phyloP scores from a whole-genome alignment of 2,329 filamentous ascomycete genomes.

The Aureobasidium vineae region DNA sequence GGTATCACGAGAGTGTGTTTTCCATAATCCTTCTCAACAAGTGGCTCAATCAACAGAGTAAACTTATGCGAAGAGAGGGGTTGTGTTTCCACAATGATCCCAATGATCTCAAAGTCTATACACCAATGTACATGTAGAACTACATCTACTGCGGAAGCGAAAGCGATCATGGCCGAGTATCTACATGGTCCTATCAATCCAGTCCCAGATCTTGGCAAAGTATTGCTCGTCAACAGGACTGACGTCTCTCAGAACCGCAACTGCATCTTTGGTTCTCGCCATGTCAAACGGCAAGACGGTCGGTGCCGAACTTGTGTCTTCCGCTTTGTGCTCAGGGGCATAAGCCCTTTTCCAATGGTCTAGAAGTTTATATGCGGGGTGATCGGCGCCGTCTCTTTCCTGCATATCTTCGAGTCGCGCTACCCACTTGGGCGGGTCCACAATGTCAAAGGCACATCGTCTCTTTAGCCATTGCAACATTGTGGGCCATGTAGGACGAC shows the following conservation, averaged over 20 bases:
- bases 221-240: slow-evolving; percentile 46
- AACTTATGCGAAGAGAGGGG: slow-evolving; percentile 20
- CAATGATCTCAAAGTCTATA: neutral
- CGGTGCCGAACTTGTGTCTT: slow-evolving; percentile 17
- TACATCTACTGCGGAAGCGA: neutral
- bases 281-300: slow-evolving; percentile 39
- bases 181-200: slow-evolving; percentile 38
- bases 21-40: slow-evolving; percentile 20
- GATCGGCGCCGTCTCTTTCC: slow-evolving; percentile 32
- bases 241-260: slow-evolving; percentile 41
- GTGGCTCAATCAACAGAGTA: neutral
- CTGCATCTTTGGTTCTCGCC: slow-evolving; percentile 36
- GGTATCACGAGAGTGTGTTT: slow-evolving; percentile 19
- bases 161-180: neutral
- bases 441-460: slow-evolving; percentile 42
- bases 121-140: neutral
- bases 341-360: slow-evolving; percentile 52
- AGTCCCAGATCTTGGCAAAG: slow-evolving; percentile 46
- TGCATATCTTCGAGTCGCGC: slow-evolving; percentile 36
- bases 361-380: slow-evolving; percentile 51
- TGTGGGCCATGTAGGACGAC: slow-evolving; percentile 46
- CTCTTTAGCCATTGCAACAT: slow-evolving; percentile 49
- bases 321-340: slow-evolving; percentile 28
- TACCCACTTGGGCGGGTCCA: slow-evolving; percentile 46
- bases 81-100: slow-evolving; percentile 6